Evolutionary conservation across 2,329 filamentous ascomycete species (phyloP).

Genomic region (Tolypocladium endophyticum): DNA sequence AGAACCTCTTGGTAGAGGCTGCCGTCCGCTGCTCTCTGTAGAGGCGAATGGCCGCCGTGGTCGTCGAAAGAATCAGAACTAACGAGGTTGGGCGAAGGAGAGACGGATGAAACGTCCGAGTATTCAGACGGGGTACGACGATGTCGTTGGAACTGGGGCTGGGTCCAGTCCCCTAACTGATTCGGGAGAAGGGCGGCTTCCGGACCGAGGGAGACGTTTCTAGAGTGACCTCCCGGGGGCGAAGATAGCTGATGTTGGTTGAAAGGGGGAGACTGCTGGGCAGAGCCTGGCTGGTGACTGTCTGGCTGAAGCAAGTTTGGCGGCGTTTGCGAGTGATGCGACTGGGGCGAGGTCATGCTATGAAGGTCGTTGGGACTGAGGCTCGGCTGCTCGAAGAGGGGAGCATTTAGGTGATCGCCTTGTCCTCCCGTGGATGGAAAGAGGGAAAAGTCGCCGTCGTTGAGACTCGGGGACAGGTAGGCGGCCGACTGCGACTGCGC

Average conservation of each 20-base stretch:
- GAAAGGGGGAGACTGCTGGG: slow-evolving; percentile 47
- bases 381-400: slow-evolving; percentile 43
- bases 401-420: slow-evolving; percentile 48
- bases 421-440: slow-evolving; percentile 45
- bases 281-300: slow-evolving; percentile 32
- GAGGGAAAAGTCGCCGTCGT: slow-evolving; percentile 50
- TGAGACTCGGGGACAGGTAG: slow-evolving; percentile 41
- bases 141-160: slow-evolving; percentile 65
- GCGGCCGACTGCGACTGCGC: slow-evolving; percentile 27
- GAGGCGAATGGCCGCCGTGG: slow-evolving; percentile 65
- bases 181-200: slow-evolving; percentile 44
- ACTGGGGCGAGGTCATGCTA: slow-evolving; percentile 44
- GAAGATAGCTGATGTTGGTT: slow-evolving; percentile 46
- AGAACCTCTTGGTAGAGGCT: slow-evolving; percentile 68
- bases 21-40: slow-evolving; percentile 64
- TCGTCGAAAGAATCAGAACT: slow-evolving; percentile 71
- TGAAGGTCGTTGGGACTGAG: slow-evolving; percentile 36
- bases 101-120: slow-evolving; percentile 80
- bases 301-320: slow-evolving; percentile 44
- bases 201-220: slow-evolving; percentile 46
- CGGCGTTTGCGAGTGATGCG: slow-evolving; percentile 46
- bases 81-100: slow-evolving; percentile 71
- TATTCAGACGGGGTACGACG: slow-evolving; percentile 81
- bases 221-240: slow-evolving; percentile 37
- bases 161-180: slow-evolving; percentile 43